These are phyloP conservation scores for Triticum timopheevii DNA, from an alignment of 176 grass and related monocot species.

Conservation along the genomic window DNA sequence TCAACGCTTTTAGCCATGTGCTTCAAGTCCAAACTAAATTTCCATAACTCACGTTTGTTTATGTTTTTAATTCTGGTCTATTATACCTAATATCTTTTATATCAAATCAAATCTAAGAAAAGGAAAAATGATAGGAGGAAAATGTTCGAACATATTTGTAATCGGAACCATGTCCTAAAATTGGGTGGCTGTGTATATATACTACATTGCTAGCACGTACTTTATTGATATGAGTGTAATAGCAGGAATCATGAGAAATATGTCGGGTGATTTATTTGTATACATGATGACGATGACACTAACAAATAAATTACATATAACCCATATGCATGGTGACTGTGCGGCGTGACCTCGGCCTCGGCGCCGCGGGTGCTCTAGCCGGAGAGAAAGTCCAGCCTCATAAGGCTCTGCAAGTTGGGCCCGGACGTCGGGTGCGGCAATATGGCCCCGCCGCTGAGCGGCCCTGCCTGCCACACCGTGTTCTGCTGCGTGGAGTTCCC, in stretches of 20 bases:
- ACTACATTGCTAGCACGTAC: no score
- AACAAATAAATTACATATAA: not conserved
- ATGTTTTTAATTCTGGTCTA: no score
- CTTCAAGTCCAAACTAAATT: no score
- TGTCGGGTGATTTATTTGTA: not conserved
- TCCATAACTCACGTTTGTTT: no score
- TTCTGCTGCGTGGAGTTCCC: conserved; percentile 51
- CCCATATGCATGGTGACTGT: conserved; percentile 17
- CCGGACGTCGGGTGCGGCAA: conserved; percentile 21
- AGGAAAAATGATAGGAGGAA: no score
- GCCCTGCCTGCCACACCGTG: conserved; percentile 77
- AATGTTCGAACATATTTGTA: no score
- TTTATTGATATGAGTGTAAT: no score
- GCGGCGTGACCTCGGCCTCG: not conserved
- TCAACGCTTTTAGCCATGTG: no score
- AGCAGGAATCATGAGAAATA: not conserved
- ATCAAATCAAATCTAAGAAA: no score
- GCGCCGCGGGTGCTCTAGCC: conserved; percentile 5
- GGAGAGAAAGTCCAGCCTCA: conserved; percentile 45
- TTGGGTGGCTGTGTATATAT: no score
- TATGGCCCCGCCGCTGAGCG: conserved; percentile 25
- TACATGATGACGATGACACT: not conserved
- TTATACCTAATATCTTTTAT: no score
- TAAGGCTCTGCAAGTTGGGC: conserved; percentile 27
- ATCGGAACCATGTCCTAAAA: no score